Evolutionary conservation across 2,329 filamentous ascomycete genomes (phyloP).

Genomic region (Botrytis galanthina): DNA sequence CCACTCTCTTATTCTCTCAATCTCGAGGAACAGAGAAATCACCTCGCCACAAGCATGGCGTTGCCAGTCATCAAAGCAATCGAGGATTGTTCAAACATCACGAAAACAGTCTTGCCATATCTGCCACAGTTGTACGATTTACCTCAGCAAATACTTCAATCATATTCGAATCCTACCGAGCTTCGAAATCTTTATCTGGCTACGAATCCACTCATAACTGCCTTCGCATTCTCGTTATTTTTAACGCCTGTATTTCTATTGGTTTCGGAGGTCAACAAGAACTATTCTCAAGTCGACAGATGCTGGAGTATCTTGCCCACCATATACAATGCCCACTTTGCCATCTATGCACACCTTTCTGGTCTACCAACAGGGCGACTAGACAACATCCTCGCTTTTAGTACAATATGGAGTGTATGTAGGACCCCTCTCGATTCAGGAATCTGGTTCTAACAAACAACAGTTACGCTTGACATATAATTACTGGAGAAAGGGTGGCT

Average conservation of each 20-base stretch:
- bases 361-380: conserved; percentile 68
- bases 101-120: conserved; percentile 72
- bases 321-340: conserved; percentile 81
- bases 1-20: not conserved
- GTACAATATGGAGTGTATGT: conserved; percentile 75
- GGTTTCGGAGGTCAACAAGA: conserved; percentile 80
- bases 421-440: not conserved
- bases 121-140: conserved; percentile 67
- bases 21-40: not conserved
- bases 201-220: conserved; percentile 83
- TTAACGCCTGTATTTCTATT: conserved; percentile 72
- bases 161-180: conserved; percentile 57
- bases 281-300: conserved; percentile 96
- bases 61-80: conserved; percentile 70
- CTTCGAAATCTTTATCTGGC: conserved; percentile 71
- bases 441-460: conserved; percentile 19
- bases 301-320: conserved; percentile 88
- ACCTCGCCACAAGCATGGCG: conserved; percentile 48
- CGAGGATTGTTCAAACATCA: conserved; percentile 73
- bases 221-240: conserved; percentile 67
- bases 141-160: conserved; percentile 61
- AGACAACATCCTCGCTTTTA: conserved; percentile 69
- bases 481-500: conserved; percentile 94
- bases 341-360: conserved; percentile 74
- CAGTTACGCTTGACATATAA: conserved; percentile 86